Evolutionary conservation across 768 basidiomycete genomes (phyloP), one percentile per base, ranked within the genome.

Genomic region (Suillus placidus): DNA sequence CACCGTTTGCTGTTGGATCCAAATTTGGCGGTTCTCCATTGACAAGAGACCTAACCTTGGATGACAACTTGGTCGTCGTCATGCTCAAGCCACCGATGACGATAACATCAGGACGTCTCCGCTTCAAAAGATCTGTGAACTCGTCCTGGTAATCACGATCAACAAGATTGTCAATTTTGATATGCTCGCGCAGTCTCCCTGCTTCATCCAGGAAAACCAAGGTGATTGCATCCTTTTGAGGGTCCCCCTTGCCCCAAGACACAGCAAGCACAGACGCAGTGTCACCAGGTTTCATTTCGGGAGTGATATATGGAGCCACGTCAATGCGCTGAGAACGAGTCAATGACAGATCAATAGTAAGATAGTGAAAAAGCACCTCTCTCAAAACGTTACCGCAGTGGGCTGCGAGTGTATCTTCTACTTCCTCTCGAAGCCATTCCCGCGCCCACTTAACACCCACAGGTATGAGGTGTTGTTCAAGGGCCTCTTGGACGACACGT

Each of bases 221-320:
- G 26, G 88, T 86, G 63, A 98, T 91, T 8, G 90, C 89, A 76
- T 99, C 97, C 72, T 92, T 92, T 71, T 91, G 88, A 45, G 94
- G 93, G 71, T 97, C 95, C 43, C 97, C 97, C 78, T 93, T 91
- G 43, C 97, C 97, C 89, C 94, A 95, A 8, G 96, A 97, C 64
- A 97, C 77, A 4, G 96, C 93, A 49, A 99, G 84, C 26, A 99
- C 94, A 26, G 89, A 83, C 57, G 95, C 78, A 47, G 85, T 80
- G 72, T 93, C 87, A 14, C 93, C 95, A 61, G 83, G 79, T 64
- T 86, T 88, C 80, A 92, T 87, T 8, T 84, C 84, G 0, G 81
- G 77, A 6, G 85, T 85, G 32, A 78, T 74, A 71, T 86, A 95
- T 1, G 96, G 93, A 7, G 90, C 91, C 10, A 91, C 87, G 73